Evolutionary conservation across 2,329 filamentous ascomycete genomes (phyloP), one percentile per base, ranked within the genome.

Genomic region (Colletotrichum tamarilloi): DNA sequence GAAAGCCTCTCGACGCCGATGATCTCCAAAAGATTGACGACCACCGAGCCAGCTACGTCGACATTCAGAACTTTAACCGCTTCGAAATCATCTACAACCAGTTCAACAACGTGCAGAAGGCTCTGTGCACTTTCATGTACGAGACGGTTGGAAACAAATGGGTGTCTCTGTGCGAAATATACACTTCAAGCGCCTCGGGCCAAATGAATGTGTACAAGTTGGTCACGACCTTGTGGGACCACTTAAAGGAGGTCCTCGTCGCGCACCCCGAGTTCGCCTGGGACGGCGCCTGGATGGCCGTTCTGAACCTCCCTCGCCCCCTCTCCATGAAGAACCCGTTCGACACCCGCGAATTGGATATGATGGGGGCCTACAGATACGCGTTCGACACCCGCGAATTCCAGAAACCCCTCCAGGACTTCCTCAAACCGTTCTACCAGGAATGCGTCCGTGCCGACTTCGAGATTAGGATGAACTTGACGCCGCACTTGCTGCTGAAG

Each of bases 401-500:
- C 38, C n/a, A 71, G 19, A 30, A n/a, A 7, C 35, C 55, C 8
- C 7, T 75, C 14, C 32, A 46, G 9, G 19, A 22, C 7, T 67
- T 66, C 35, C 4, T 79, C 12, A 1, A 22, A 0, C 24, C 35
- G 1, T 65, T 81, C 22, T 65, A 57, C 24, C 1, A 22, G 2
- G n/a, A 57, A 0, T 82, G 82, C 78, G 11, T 76, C 2, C 77
- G 76, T 1, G 74, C 75, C 9, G 79, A 81, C 4, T 76, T 82
- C 14, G 80, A 84, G 32, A 80, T 83, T 3, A 77, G 79, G 1
- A 78, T 84, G 30, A 78, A 78, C 16, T 75, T 84, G 3, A 85
- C 83, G 1, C 80, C 81, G 3, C 86, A 89, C 75, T 75, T 89
- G 28, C 79, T 92, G 0, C 84, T 91, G 0, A 86, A 84, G 5